Base-by-base conservation (phyloP, 345 rosid species). In the Dipteronia sinensis region DNA sequence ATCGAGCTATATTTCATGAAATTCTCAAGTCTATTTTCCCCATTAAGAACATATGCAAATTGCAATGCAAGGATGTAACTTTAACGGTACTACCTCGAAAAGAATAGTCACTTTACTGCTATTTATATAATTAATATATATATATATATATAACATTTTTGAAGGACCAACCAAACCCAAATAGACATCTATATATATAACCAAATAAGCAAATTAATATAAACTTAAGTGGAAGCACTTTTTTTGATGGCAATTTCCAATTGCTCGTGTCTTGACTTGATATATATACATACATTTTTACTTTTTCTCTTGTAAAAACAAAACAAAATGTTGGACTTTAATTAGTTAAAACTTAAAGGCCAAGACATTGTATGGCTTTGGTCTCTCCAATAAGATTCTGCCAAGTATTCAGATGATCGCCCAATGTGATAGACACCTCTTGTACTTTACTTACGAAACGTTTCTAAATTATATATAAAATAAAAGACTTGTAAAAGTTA, bases 261-360 rank as follows among this genome's bases (percentile, higher is more conserved):
- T 34, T 29, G 31, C 31, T 29, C 31, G 31, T 29, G 31, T 29
- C 67, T 58, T 40, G 67, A 73, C 76, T 34, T 42, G 5, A 16
- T 16, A 1, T 53, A 53, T 16, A 51, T 23, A n/a, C n/a, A 15
- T 59, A 23, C n/a, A 73, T 23, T 27, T 51, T 53, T 29, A 9
- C 12, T 3, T 5, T 16, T 53, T 16, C 17, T 53, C 1, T 16
- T 53, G 15, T n/a, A 11, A 49, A 47, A 46, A 0, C 9, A 46
- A 6, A 31, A 31, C 3, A 31, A 71, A 55, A 31, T 11, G 27
- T 58, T 2, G 10, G 4, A 11, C 31, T 34, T 72, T 56, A 19
- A 20, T 72, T 58, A 72, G 56, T 73, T 40, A 61, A 73, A 72
- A 25, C 49, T 73, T 61, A 15, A 61, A 72, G 65, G 31, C n/a